Percentiles rank a stretch among this genome's conserved stretches.
phyloP scores from a whole-genome alignment of 306 rosid genomes.

The Potentilla sterilis region DNA sequence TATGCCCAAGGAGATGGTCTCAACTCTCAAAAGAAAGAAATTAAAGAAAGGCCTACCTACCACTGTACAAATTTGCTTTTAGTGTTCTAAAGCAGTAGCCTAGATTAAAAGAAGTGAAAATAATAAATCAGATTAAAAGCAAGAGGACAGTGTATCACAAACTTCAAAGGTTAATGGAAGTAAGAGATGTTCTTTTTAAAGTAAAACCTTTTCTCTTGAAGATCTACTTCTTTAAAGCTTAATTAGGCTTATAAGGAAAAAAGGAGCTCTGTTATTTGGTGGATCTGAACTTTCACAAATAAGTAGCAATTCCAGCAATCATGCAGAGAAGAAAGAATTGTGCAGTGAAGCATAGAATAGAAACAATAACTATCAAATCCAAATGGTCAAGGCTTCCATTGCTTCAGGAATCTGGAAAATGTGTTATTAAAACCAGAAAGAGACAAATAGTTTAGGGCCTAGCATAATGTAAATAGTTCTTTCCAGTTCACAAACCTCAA shows the following conservation, averaged over 20 bases:
- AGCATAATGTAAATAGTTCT: not conserved
- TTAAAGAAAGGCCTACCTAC: not conserved
- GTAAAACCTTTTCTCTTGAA: not conserved
- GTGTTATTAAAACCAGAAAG: not conserved
- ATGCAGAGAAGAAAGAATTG: not conserved
- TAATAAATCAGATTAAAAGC: conserved; percentile 6
- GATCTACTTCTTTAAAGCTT: not conserved
- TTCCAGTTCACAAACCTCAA: not conserved
- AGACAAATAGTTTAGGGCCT: not conserved
- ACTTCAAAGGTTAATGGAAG: conserved; percentile 5
- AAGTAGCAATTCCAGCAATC: not conserved
- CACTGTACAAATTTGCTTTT: not conserved
- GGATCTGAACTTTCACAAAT: conserved; percentile 6
- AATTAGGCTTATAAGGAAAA: not conserved
- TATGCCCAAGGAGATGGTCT: not conserved
- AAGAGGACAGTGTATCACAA: conserved; percentile 10
- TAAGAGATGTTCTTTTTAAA: conserved; percentile 14
- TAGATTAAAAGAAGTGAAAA: not conserved
- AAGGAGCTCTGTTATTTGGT: not conserved
- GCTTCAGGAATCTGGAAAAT: not conserved
- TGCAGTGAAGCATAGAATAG: not conserved
- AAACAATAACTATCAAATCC: not conserved
- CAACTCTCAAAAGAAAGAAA: not conserved
- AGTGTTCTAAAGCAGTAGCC: not conserved
- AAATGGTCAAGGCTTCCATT: not conserved